Evolutionary conservation across 495 filamentous ascomycete genomes (phyloP), one percentile per base, ranked within the genome.

Genomic region (Penicillium soppii): DNA sequence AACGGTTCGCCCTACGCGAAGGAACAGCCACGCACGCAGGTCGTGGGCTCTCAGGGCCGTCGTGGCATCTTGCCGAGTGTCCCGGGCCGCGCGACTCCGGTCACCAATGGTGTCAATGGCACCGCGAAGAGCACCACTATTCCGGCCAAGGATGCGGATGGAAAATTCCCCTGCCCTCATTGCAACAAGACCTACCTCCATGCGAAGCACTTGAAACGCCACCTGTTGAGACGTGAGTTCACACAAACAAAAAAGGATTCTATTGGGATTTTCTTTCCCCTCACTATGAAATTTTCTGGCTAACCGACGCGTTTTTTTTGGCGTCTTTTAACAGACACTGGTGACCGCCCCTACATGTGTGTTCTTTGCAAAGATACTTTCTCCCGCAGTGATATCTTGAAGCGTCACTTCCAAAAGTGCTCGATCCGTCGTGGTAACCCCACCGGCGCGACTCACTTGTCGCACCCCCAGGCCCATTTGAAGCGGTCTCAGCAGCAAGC

Each of bases 351-450:
- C 22, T 98, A 98, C 75, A 90, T 90, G 82, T 98, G 94, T 74
- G 86, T 91, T 53, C 80, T 98, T 36, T 98, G 94, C 76, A 88
- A 91, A 67, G 94, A 98, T 70, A 97, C 90, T n/a, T 98, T 98
- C 73, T 96, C 92, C 21, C 85, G 94, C 65, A 95, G 90, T 75
- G 94, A 98, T 68, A 98, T 98, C 56, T 74, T 98, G 66, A 98
- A 98, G 76, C 87, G 94, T 51, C 94, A 98, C 70, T 98, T 98
- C 69, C 90, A 95, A 66, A 98, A 98, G 72, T 98, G 94, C 72
- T 96, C 92, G 25, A 85, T 96, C 44, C 84, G 94, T 56, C 84
- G 94, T 56, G 94, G 94, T 38, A 97, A 97, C 74, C 92, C 92
- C 21, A 95, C 88, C 19, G 91, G 91, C 48, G 88, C 86, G 49